Conservation (phyloP, 139 green algal genomes). For the Chlorella sorokiniana region DNA sequence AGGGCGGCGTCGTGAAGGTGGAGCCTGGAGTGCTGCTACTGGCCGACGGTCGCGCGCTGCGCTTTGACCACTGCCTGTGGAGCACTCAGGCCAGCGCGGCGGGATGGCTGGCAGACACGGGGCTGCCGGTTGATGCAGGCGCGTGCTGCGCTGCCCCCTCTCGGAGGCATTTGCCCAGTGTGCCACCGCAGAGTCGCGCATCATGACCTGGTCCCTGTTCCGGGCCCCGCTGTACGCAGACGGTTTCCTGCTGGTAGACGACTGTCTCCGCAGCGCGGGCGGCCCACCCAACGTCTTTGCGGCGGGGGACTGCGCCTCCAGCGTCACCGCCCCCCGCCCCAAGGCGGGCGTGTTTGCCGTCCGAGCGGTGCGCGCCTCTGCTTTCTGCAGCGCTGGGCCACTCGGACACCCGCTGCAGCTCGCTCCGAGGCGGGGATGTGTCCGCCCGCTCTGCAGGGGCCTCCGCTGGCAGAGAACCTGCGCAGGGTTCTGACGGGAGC, state of each 20-base stretch:
- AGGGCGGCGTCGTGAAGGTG: slow-evolving; percentile 47
- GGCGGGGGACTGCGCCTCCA: slow-evolving; percentile 84
- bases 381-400: too few relatives aligned
- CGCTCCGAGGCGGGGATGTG: too few relatives aligned
- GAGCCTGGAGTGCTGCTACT: slow-evolving; percentile 47
- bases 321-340: slow-evolving; percentile 77
- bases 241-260: slow-evolving; percentile 88
- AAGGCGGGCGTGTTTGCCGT: slow-evolving; percentile 99
- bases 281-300: slow-evolving; percentile 86
- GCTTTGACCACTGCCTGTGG: slow-evolving; percentile 92
- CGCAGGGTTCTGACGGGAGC: slow-evolving; percentile 63
- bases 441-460: slow-evolving; percentile 65
- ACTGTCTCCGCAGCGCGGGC: slow-evolving; percentile 60
- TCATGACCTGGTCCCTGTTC: neutral
- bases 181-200: neutral
- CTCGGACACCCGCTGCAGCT: too few relatives aligned
- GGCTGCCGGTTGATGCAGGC: slow-evolving; percentile 29
- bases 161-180: neutral
- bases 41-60: slow-evolving; percentile 32
- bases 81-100: slow-evolving; percentile 86
- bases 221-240: slow-evolving; percentile 35
- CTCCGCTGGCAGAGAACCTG: slow-evolving; percentile 87
- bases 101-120: slow-evolving; percentile 70
- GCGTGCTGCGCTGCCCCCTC: neutral
- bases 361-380: slow-evolving; percentile 60